Percentiles rank a stretch among this genome's conserved stretches.
Conservation (phyloP, 106 monocot species). For the Dioscorea alata region DNA sequence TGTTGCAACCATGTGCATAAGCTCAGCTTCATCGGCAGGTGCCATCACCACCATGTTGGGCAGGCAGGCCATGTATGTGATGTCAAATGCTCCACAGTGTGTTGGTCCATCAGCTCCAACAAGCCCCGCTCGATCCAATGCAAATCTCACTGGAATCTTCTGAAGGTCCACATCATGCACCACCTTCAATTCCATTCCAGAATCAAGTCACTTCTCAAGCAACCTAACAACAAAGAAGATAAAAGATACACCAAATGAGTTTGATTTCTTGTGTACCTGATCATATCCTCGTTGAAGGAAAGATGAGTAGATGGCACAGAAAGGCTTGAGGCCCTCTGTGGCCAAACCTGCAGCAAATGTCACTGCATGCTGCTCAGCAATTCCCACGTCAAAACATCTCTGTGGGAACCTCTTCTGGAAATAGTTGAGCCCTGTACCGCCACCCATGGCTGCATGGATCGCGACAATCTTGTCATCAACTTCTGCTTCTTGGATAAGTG, state of each 20-base stretch:
- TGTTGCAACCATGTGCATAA: constrained; percentile 91
- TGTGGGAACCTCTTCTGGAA: constrained; percentile 73
- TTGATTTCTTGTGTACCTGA: constrained; percentile 35
- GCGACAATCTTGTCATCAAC: constrained; percentile 63
- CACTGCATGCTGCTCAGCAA: constrained; percentile 93
- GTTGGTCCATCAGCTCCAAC: constrained; percentile 93
- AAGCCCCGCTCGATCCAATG: constrained; percentile 75
- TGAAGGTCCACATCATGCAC: constrained; percentile 90
- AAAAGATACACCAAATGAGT: no score
- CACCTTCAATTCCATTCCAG: constrained; percentile 32
- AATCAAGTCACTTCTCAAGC: no score
- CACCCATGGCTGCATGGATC: constrained; percentile 94
- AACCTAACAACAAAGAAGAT: no score
- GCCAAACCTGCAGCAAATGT: constrained; percentile 90
- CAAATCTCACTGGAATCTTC: constrained; percentile 73
- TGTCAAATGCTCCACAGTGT: constrained; percentile 84
- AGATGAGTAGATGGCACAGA: constrained; percentile 92
- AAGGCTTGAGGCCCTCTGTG: constrained; percentile 89
- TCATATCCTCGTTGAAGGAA: constrained; percentile 93
- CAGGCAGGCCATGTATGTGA: constrained; percentile 84
- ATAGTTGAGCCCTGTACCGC: constrained; percentile 82
- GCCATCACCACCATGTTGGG: constrained; percentile 99
- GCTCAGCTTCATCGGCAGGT: constrained; percentile 80
- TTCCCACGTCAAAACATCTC: constrained; percentile 88
- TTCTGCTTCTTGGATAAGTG: constrained; percentile 74